These are phyloP conservation scores for Trametes meyenii DNA, from an alignment of 768 basidiomycete genomes.

Conservation along the genomic window DNA sequence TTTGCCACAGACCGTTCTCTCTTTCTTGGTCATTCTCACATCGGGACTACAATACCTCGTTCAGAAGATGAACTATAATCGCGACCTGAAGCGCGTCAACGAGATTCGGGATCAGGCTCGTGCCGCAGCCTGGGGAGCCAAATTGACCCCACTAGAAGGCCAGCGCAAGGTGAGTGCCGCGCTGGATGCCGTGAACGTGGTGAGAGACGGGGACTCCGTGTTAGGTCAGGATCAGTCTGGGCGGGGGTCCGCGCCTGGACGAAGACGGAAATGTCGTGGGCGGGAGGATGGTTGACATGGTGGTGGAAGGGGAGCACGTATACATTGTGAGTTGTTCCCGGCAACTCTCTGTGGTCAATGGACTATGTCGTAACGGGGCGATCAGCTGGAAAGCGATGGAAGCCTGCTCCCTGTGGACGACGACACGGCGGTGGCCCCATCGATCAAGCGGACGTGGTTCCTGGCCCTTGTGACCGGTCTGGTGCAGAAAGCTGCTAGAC, in stretches of 20 bases:
- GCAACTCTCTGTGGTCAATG: not conserved
- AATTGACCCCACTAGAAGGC: conserved; percentile 63
- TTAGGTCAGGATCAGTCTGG: conserved; percentile 75
- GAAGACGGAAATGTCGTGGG: conserved; percentile 55
- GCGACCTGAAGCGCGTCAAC: conserved; percentile 72
- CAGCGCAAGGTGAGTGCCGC: conserved; percentile 59
- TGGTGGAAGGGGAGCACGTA: conserved; percentile 74
- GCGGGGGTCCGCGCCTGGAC: conserved; percentile 51
- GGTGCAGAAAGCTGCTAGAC: conserved; percentile 23
- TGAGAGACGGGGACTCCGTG: not conserved
- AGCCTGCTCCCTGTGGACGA: conserved; percentile 60
- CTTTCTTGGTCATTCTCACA: conserved; percentile 77
- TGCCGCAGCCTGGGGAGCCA: conserved; percentile 81
- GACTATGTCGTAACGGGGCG: conserved; percentile 18
- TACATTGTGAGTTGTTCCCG: conserved; percentile 61
- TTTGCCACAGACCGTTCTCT: conserved; percentile 60
- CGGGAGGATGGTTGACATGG: conserved; percentile 71
- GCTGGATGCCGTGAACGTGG: not conserved
- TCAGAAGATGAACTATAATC: conserved; percentile 74
- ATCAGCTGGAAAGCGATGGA: conserved; percentile 64
- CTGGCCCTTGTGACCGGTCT: conserved; percentile 47
- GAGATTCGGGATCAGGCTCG: conserved; percentile 62
- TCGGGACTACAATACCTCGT: conserved; percentile 83
- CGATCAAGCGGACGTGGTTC: conserved; percentile 72
- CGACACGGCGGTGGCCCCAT: conserved; percentile 58